Conservation (phyloP, 257 asterid species). For the Ilex aquifolium region DNA sequence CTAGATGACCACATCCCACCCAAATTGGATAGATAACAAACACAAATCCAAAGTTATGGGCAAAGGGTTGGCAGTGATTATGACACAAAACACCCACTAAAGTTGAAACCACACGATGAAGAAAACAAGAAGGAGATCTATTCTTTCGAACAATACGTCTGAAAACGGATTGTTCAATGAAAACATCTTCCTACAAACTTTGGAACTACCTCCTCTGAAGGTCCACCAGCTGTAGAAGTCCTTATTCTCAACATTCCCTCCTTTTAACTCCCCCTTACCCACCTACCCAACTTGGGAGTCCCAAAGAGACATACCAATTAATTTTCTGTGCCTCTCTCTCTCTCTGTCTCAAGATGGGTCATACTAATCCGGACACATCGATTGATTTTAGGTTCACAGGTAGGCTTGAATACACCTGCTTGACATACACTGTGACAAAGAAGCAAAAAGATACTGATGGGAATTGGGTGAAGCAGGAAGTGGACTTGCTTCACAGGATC, state of each 20-base stretch:
- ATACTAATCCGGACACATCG: slow-evolving; percentile 26
- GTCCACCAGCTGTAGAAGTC: slow-evolving; percentile 21
- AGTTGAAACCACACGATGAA: slow-evolving; percentile 20
- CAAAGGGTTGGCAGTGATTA: neutral
- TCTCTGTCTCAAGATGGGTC: slow-evolving; percentile 17
- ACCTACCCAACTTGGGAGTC: slow-evolving; percentile 20
- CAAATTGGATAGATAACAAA: too few relatives aligned
- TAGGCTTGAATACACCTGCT: slow-evolving; percentile 52
- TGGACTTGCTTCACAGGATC: slow-evolving; percentile 50
- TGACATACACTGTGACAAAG: slow-evolving; percentile 54
- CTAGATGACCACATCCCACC: neutral
- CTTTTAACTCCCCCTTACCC: slow-evolving; percentile 26
- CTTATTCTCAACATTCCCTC: slow-evolving; percentile 10
- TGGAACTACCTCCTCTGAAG: slow-evolving; percentile 37
- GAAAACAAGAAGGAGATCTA: slow-evolving; percentile 36
- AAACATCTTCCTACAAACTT: slow-evolving; percentile 19
- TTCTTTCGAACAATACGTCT: slow-evolving; percentile 19
- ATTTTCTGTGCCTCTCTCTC: neutral
- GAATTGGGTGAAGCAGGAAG: slow-evolving; percentile 57
- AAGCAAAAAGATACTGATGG: slow-evolving; percentile 43
- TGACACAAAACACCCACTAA: neutral
- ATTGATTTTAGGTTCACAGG: slow-evolving; percentile 52
- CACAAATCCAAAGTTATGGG: neutral
- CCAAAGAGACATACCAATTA: slow-evolving; percentile 6
- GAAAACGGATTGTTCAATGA: slow-evolving; percentile 49